These are phyloP conservation scores for Eucalyptus sp. DNA, from an alignment of 345 rosid genomes.

Conservation along the genomic window DNA sequence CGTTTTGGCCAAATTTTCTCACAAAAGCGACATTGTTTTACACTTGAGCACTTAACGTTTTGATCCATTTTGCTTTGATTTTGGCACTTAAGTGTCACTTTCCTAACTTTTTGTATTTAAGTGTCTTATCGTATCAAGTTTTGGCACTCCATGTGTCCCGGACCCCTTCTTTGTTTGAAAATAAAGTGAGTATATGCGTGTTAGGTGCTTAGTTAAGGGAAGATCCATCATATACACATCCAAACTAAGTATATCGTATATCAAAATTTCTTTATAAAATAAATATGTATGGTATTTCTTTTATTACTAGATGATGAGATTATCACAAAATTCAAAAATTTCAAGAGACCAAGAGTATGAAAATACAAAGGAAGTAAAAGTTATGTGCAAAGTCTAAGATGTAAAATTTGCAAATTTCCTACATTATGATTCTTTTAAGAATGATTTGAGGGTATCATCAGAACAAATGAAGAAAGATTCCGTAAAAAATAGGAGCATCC, in stretches of 20 bases:
- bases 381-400: not conserved
- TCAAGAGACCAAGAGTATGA: not conserved
- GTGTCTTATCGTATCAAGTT: fast-evolving
- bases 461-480: not conserved
- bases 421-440: not conserved
- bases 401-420: not conserved
- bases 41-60: fast-evolving
- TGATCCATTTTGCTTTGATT: fast-evolving
- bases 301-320: not conserved
- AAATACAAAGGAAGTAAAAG: not conserved
- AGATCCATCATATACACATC: not conserved
- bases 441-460: not conserved
- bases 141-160: fast-evolving
- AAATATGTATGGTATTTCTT: not conserved
- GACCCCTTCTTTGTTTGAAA: not conserved
- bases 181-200: not conserved
- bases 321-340: too few species aligned
- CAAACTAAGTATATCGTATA: not conserved
- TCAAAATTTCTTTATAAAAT: not conserved
- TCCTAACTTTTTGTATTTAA: too few species aligned
- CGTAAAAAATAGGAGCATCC: not conserved
- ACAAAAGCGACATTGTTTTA: too few species aligned
- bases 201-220: not conserved
- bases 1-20: fast-evolving
- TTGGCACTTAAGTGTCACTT: too few species aligned